Conservation (phyloP, 2,329 filamentous ascomycete genomes). For the Trichophyton benhamiae region DNA sequence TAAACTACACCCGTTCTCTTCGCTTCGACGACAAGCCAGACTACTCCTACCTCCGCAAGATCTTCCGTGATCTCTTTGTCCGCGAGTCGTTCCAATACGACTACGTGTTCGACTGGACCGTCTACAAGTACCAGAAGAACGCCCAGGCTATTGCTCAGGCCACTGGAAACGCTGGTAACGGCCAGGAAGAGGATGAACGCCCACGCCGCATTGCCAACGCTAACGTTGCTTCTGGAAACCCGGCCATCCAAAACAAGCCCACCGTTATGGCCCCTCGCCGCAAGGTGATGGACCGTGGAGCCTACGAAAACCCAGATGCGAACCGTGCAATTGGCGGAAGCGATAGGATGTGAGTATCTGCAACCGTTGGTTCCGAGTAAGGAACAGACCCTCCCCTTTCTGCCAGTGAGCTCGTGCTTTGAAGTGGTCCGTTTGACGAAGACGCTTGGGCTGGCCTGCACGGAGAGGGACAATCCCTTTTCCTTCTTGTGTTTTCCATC, state of each 20-base stretch:
- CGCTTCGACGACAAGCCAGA: conserved; percentile 99
- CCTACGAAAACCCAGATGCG: conserved; percentile 54
- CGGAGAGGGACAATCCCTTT: conserved; percentile 26
- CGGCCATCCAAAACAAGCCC: conserved; percentile 50
- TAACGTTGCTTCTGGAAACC: conserved; percentile 45
- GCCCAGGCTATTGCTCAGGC: conserved; percentile 86
- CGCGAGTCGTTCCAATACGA: conserved; percentile 99
- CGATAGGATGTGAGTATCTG: conserved; percentile 92
- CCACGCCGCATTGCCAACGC: conserved; percentile 55
- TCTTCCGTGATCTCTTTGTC: conserved; percentile 98
- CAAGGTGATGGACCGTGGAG: conserved; percentile 63
- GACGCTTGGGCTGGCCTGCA: conserved; percentile 47
- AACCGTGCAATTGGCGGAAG: conserved; percentile 65
- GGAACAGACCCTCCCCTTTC: conserved; percentile 60
- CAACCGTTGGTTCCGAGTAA: conserved; percentile 67
- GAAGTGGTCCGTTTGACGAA: conserved; percentile 24
- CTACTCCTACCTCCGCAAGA: conserved; percentile 99
- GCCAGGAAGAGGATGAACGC: conserved; percentile 62
- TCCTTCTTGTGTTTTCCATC: conserved; percentile 42
- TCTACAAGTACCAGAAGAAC: conserved; percentile 99
- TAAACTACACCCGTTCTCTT: conserved; percentile 97
- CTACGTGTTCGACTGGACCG: conserved; percentile 99
- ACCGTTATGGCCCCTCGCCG: conserved; percentile 65
- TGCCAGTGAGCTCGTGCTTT: conserved; percentile 55
- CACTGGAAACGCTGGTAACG: conserved; percentile 51